Base-by-base conservation (phyloP, 345 rosid genomes). In the Camelina hispida region DNA sequence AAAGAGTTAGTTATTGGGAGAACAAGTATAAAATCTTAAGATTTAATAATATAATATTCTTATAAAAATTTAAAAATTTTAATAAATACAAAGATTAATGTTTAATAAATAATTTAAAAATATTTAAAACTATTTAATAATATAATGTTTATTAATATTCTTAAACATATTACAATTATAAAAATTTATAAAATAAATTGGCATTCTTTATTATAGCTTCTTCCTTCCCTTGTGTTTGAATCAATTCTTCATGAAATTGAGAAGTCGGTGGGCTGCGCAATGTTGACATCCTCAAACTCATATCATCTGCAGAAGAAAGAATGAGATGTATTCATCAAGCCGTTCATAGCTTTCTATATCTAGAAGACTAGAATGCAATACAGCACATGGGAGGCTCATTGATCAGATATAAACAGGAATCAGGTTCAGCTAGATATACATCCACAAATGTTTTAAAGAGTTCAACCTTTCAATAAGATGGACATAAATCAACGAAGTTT, bases 261-360 rank as follows among this genome's bases (percentile, higher is more conserved):
- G 79, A 88, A 91, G 76, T 86, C 86, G 34, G 79, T 61, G 5
- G 89, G 90, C 77, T 78, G 79, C 46, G 81, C 81, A 50, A 86
- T 87, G 83, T 87, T 75, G 75, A 89, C 82, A 72, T 87, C 89
- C 83, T 91, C 97, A 75, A 91, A 91, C 76, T 86, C 84, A 25
- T 80, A 81, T 85, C 88, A 77, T 89, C 94, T 89, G 86, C 52
- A 81, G 22, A 60, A 13, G 55, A 54, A 23, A 77, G 5, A 40
- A 71, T 18, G 23, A 71, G 40, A 71, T 57, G 22, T 48, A 71
- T 0, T 11, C 8, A 43, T 62, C 35, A 68, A 14, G 62, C 46
- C 62, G 42, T 52, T 75, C 58, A 25, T 32, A 69, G 64, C 11
- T 61, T 25, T 37, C 25, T 1, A 28, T 28, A 56, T 55, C 10